Base-by-base conservation (phyloP, 208 protist genomes). In the Acanthamoeba castellanii region DNA sequence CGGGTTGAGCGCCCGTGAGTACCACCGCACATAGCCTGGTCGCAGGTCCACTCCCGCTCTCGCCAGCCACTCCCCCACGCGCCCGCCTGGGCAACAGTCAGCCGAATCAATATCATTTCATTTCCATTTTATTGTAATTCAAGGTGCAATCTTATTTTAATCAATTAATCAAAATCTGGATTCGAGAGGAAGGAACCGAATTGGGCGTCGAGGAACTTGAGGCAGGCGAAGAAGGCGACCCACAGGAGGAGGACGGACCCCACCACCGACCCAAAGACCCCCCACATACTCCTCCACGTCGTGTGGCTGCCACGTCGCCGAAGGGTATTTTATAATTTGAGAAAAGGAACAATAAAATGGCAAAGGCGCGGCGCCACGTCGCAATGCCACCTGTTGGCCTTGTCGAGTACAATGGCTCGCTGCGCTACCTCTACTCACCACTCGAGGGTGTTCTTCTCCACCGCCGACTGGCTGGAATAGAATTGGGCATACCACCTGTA, bases 401-500 rank as follows among this genome's bases (percentile, higher is more conserved):
- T 42, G 37, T 42, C 2, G 37, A 4, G 37, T 42, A 3, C 37
- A 42, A 3, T 42, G 37, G 3, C 37, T 42, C 37, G 37, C 27
- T 18, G 5, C 27, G 61, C 61, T 1, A 68, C 61, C n/a, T n/a
- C n/a, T n/a, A n/a, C n/a, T n/a, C 74, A 84, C 74, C 74, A 84
- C 30, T 45, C 74, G 8, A 84, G 74, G 22, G 74, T 84, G 74
- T 84, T 84, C 74, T 84, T 84, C 37, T 84, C 74, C 22, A 52
- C 37, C 8, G 74, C 74, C 37, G 45, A 7, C 22, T 52, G 32
- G 37, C 30, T 64, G 18, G 89, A 93, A 32, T 93, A 93, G 89
- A 93, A 93, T 27, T 93, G 89, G n/a, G 57, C 45, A 64, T 59
- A 93, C 89, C 89, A 93, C 47, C 89, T 42, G 37, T 3, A 42